A percentile compares a stretch with the other conserved stretches of the same genome.
phyloP scores from a whole-genome alignment of 805 yeast species.

The Lipomyces starkeyi region DNA sequence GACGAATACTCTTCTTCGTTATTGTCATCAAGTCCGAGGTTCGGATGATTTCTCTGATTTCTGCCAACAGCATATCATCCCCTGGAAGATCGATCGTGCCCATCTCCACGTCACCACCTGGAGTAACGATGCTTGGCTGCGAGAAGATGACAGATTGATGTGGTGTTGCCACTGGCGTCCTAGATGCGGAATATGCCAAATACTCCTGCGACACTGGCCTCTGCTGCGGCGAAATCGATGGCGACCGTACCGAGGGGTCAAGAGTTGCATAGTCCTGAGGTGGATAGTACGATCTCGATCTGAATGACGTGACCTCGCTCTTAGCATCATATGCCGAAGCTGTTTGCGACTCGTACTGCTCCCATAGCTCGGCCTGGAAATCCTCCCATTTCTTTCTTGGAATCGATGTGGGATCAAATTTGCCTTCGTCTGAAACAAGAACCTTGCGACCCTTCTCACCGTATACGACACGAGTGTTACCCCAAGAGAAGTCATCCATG shows the following conservation, averaged over 20 bases:
- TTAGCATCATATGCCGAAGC: conserved; percentile 16
- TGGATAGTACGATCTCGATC: conserved; percentile 21
- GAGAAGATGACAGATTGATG: conserved; percentile 9
- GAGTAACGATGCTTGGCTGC: conserved; percentile 19
- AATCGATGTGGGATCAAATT: conserved; percentile 60
- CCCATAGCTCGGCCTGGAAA: conserved; percentile 58
- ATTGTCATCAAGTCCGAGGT: conserved; percentile 49
- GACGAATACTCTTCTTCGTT: conserved; percentile 49
- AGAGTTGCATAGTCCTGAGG: conserved; percentile 17
- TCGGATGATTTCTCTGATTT: conserved; percentile 47
- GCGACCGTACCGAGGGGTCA: conserved; percentile 13
- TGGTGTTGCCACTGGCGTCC: not conserved
- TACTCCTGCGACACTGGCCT: not conserved
- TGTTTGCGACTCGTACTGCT: conserved; percentile 35
- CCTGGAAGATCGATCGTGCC: conserved; percentile 44
- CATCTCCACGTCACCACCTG: conserved; percentile 39
- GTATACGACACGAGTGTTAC: conserved; percentile 63
- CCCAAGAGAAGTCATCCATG: conserved; percentile 73
- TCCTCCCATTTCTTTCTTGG: conserved; percentile 65
- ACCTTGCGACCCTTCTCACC: conserved; percentile 59
- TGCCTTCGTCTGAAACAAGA: conserved; percentile 56
- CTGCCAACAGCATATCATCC: conserved; percentile 48
- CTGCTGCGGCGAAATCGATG: conserved; percentile 11
- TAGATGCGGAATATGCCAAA: not conserved
- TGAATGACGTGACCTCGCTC: conserved; percentile 22